phyloP scores from a whole-genome alignment of 768 basidiomycete genomes.

The Hebeloma cylindrosporum region DNA sequence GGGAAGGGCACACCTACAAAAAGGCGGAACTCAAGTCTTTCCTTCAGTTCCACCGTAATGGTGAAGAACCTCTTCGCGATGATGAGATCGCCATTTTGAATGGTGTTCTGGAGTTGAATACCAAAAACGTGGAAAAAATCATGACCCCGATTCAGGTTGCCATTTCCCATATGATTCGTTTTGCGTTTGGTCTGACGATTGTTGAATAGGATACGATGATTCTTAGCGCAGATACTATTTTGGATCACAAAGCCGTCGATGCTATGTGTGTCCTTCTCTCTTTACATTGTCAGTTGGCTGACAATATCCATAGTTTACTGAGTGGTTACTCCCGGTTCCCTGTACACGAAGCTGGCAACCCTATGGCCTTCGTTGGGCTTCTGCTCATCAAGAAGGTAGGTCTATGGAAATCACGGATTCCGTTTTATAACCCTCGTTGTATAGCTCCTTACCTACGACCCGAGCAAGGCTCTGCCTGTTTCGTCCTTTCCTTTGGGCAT shows the following conservation, averaged over 20 bases:
- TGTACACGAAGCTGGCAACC: constrained; percentile 71
- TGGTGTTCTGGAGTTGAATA: constrained; percentile 75
- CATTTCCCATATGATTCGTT: not conserved
- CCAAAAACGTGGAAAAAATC: constrained; percentile 71
- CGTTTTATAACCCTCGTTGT: not conserved
- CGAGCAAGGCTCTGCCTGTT: constrained; percentile 72
- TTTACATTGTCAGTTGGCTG: constrained; percentile 5
- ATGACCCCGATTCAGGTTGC: constrained; percentile 78
- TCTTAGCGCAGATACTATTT: constrained; percentile 70
- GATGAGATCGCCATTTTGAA: constrained; percentile 83
- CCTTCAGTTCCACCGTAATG: constrained; percentile 75
- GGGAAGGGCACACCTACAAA: constrained; percentile 76
- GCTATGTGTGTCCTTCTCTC: constrained; percentile 49
- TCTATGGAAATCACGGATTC: constrained; percentile 1
- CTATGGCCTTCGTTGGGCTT: constrained; percentile 74
- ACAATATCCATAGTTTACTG: constrained; percentile 42
- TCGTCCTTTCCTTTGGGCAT: constrained; percentile 77
- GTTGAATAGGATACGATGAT: constrained; percentile 72
- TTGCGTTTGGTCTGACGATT: constrained; percentile 28
- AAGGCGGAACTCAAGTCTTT: constrained; percentile 81
- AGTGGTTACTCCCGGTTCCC: constrained; percentile 94
- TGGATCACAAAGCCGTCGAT: constrained; percentile 81
- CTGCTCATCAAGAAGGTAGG: constrained; percentile 78
- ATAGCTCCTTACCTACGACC: constrained; percentile 88
- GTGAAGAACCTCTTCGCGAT: constrained; percentile 75